Conservation (phyloP, 2,329 filamentous ascomycete genomes). For the Arthrobotrys sphaeroides region DNA sequence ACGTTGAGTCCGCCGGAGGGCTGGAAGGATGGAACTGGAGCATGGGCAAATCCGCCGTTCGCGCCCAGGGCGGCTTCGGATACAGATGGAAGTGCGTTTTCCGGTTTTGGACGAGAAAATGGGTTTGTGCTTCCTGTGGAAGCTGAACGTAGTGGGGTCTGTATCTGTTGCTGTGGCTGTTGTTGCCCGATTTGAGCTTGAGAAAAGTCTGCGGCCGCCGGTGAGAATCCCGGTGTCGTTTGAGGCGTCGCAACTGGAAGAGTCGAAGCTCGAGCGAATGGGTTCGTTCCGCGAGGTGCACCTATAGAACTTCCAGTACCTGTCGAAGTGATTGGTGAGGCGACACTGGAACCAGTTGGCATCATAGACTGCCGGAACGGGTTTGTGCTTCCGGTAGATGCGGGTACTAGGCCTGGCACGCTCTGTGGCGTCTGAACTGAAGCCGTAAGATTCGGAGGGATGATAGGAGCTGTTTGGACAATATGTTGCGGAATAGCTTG, state of each 20-base stretch:
- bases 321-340: conserved; percentile 61
- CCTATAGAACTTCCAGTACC: conserved; percentile 60
- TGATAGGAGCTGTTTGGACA: conserved; percentile 63
- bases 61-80: conserved; percentile 55
- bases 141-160: conserved; percentile 27
- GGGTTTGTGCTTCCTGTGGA: conserved; percentile 55
- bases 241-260: conserved; percentile 62
- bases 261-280: conserved; percentile 70
- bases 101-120: conserved; percentile 45
- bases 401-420: conserved; percentile 61
- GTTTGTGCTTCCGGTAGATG: conserved; percentile 75
- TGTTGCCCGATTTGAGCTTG: conserved; percentile 48
- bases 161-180: conserved; percentile 39
- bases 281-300: conserved; percentile 73
- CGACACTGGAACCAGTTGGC: conserved; percentile 55
- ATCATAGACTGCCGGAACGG: conserved; percentile 94
- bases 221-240: conserved; percentile 11
- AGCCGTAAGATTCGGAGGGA: conserved; percentile 68
- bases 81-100: conserved; percentile 43
- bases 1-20: conserved; percentile 53
- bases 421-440: conserved; percentile 61
- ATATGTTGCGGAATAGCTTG: conserved; percentile 63
- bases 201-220: conserved; percentile 22
- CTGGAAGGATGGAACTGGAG: conserved; percentile 54
- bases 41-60: conserved; percentile 55